Evolutionary conservation across 495 filamentous ascomycete species (phyloP), one percentile per base, ranked within the genome.

Genomic region (Pseudoneurospora amorphoporcata): DNA sequence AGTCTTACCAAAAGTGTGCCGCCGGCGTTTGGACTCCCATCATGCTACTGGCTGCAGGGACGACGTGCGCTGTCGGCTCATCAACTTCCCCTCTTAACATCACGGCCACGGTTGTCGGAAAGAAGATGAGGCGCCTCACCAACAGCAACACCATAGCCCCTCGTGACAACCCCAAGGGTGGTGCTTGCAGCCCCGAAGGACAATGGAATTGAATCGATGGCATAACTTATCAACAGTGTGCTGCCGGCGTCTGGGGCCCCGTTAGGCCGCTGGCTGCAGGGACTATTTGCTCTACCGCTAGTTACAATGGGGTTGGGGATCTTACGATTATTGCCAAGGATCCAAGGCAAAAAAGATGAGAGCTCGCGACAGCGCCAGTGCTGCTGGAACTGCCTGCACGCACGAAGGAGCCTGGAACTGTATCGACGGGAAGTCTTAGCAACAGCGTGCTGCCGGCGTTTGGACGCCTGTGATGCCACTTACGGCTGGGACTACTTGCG

Each of bases 371-470:
- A 23, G 23, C 23, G 23, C 23, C 23, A 1, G 23, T 23, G 23
- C 23, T 1, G 78, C 78, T 19, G 77, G 79, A 32, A 72, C 77
- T 43, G 73, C 81, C 35, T 85, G 83, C 80, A 76, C 73, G 58
- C 42, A 78, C 39, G 83, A 83, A 71, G 83, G 83, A 16, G 75
- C 73, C 45, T 85, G 81, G 81, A 83, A 83, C 79, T 85, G 83
- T 76, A 71, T 84, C 47, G 81, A 78, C 38, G 79, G 79, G 12
- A 76, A 76, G 14, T 76, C 76, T 68, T 85, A 79, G 81, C 83
- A 85, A 77, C 81, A 81, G 47, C 84, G 83, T 71, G 83, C 77
- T 38, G 78, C 80, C 43, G 83, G 83, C 23, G 17, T 38, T 0
- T 85, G 83, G 83, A 82, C 83, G 2, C 73, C 79, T 7, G 68